phyloP scores from a whole-genome alignment of 352 stramenopile species.

The Phytophthora lateralis region DNA sequence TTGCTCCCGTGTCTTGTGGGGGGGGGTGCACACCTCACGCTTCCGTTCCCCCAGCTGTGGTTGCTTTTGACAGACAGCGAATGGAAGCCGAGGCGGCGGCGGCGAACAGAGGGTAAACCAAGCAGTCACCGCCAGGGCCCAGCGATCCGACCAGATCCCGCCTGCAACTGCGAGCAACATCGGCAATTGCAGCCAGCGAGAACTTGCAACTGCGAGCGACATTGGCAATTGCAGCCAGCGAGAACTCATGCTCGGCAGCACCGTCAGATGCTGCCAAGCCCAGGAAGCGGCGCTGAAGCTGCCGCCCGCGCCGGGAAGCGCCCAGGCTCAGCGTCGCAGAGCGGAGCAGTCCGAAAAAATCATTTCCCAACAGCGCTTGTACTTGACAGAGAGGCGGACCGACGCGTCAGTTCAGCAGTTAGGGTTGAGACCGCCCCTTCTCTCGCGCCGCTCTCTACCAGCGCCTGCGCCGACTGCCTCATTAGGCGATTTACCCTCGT shows the following conservation, averaged over 20 bases:
- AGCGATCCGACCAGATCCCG: constrained; percentile 33
- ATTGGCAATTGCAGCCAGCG: background rate
- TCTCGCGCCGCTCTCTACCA: constrained; percentile 26
- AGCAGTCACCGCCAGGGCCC: constrained; percentile 3
- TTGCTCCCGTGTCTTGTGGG: constrained; percentile 10
- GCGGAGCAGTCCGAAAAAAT: constrained; percentile 19
- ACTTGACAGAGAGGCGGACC: constrained; percentile 22
- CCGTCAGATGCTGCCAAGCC: background rate
- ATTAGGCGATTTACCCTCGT: constrained; percentile 29
- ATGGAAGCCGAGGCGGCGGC: constrained; percentile 10
- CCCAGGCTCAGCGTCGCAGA: constrained; percentile 21
- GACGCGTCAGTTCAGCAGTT: constrained; percentile 22
- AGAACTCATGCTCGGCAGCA: background rate
- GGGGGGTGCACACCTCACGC: background rate
- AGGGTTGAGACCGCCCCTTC: constrained; percentile 18
- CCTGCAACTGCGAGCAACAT: background rate
- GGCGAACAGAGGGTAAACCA: background rate
- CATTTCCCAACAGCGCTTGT: constrained; percentile 6
- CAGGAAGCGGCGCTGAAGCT: constrained; percentile 25
- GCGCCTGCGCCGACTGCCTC: constrained; percentile 15
- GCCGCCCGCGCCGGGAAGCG: background rate
- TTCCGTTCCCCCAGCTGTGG: constrained; percentile 28
- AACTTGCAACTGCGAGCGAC: background rate
- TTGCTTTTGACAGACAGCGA: constrained; percentile 5
- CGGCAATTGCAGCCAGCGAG: background rate